Percentiles rank a stretch among this genome's conserved stretches.
Conservation (phyloP, 2,329 filamentous ascomycete genomes). For the Diatrype stigma region DNA sequence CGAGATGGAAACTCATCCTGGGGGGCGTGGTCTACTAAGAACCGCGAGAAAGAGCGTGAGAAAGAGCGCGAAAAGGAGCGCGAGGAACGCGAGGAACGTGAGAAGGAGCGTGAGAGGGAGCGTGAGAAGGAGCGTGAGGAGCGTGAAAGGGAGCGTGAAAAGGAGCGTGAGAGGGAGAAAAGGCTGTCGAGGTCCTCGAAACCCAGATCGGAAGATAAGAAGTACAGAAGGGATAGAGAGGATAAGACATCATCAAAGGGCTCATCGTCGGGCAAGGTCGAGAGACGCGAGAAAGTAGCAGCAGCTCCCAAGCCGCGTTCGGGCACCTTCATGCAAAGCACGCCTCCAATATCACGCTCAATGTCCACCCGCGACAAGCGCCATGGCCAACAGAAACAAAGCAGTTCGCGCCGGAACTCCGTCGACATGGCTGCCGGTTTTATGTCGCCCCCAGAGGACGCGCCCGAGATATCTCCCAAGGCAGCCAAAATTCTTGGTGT, state of each 20-base stretch:
- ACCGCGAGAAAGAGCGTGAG: constrained; percentile 46
- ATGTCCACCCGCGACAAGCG: constrained; percentile 66
- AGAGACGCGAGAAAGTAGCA: constrained; percentile 37
- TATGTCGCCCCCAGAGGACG: constrained; percentile 68
- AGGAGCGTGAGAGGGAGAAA: constrained; percentile 37
- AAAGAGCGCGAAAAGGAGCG: constrained; percentile 47
- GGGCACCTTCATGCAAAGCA: constrained; percentile 63
- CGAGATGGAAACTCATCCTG: constrained; percentile 67
- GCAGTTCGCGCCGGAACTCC: constrained; percentile 62
- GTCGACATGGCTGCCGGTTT: constrained; percentile 62
- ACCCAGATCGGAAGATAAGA: constrained; percentile 63
- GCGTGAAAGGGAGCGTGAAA: constrained; percentile 60
- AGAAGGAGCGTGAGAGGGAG: constrained; percentile 46
- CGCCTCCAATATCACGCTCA: constrained; percentile 62
- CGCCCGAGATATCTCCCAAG: constrained; percentile 64
- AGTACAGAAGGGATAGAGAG: constrained; percentile 55
- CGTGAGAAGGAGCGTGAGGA: constrained; percentile 70
- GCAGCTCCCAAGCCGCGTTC: constrained; percentile 53
- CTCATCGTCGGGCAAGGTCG: constrained; percentile 63
- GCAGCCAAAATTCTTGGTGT: constrained; percentile 75
- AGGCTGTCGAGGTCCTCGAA: constrained; percentile 46
- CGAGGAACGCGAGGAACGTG: constrained; percentile 43
- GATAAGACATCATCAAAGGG: constrained; percentile 60
- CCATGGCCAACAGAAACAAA: constrained; percentile 48
- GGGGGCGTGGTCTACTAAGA: constrained; percentile 67